These are phyloP conservation scores for Pseudohalonectria lignicola DNA, from an alignment of 2,329 filamentous ascomycete species.

Conservation along the genomic window DNA sequence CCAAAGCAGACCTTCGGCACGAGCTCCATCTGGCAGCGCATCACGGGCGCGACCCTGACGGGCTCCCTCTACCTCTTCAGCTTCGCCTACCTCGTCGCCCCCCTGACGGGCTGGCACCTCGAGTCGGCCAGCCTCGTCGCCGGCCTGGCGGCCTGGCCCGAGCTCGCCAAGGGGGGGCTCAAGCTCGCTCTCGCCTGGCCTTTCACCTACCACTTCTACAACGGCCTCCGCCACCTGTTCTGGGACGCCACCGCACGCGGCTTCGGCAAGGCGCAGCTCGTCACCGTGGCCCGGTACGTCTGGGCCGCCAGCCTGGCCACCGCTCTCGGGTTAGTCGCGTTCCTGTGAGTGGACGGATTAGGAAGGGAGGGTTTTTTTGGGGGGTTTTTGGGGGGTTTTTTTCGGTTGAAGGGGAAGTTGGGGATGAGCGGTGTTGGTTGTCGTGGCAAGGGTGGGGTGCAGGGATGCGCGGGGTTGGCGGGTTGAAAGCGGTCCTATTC, in stretches of 20 bases:
- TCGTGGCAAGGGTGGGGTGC: neutral
- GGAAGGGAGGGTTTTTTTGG: slow-evolving; percentile 13
- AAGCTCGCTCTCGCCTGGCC: slow-evolving; percentile 48
- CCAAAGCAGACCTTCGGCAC: slow-evolving; percentile 77
- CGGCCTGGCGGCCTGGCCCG: slow-evolving; percentile 46
- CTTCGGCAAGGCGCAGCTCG: slow-evolving; percentile 35
- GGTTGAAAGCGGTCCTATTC: too few species aligned
- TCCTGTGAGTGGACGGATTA: slow-evolving; percentile 25
- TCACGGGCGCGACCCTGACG: slow-evolving; percentile 67
- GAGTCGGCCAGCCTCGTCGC: slow-evolving; percentile 50
- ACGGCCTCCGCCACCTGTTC: slow-evolving; percentile 42
- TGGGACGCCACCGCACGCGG: slow-evolving; percentile 42
- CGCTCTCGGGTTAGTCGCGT: slow-evolving; percentile 31
- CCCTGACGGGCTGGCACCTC: slow-evolving; percentile 55
- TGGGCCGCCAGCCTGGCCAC: slow-evolving; percentile 33
- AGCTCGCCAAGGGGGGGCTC: slow-evolving; percentile 44
- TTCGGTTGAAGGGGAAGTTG: neutral
- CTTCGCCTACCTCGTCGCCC: slow-evolving; percentile 69
- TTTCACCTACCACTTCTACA: slow-evolving; percentile 46
- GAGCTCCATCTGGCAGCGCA: slow-evolving; percentile 63
- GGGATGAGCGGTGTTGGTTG: neutral
- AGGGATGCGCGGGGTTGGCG: too few species aligned
- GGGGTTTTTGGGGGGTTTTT: neutral
- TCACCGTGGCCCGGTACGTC: slow-evolving; percentile 32
- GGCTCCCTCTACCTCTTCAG: slow-evolving; percentile 72